Evolutionary conservation across 495 filamentous ascomycete species (phyloP).

Genomic region (Entonaema liquescens): DNA sequence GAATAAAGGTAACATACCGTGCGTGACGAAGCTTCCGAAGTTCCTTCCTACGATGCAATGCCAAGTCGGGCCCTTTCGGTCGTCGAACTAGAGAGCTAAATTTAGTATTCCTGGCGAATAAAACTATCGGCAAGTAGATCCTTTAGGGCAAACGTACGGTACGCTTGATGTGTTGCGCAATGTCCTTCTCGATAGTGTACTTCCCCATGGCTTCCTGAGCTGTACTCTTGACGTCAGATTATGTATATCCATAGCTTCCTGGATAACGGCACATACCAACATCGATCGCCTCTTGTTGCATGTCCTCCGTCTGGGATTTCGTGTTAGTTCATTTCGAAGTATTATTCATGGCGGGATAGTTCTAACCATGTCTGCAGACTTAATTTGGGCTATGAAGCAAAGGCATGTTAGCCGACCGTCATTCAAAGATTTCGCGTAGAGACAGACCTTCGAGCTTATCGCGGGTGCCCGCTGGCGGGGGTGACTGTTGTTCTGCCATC

Average conservation of each 20-base stretch:
- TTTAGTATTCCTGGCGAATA: slow-evolving; percentile 15
- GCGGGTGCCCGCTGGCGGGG: slow-evolving; percentile 34
- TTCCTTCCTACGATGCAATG: slow-evolving; percentile 98
- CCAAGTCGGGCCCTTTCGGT: slow-evolving; percentile 93
- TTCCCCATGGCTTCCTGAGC: slow-evolving; percentile 94
- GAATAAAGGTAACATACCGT: slow-evolving; percentile 67
- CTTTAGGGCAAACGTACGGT: slow-evolving; percentile 65
- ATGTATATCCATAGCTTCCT: not conserved
- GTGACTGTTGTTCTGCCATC: slow-evolving; percentile 45
- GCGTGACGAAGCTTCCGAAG: slow-evolving; percentile 98
- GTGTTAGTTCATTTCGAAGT: slow-evolving; percentile 39
- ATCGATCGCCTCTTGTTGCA: slow-evolving; percentile 94
- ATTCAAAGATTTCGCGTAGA: not conserved
- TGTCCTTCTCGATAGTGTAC: slow-evolving; percentile 96
- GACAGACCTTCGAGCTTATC: slow-evolving; percentile 47
- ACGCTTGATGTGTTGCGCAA: slow-evolving; percentile 96
- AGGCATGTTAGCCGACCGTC: slow-evolving; percentile 24
- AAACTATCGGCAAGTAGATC: not conserved
- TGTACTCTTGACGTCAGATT: slow-evolving; percentile 47
- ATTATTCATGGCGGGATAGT: not conserved
- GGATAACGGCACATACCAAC: slow-evolving; percentile 72
- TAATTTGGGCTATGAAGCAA: slow-evolving; percentile 77
- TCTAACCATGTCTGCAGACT: slow-evolving; percentile 96
- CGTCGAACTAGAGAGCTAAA: slow-evolving; percentile 71
- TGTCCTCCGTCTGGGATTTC: slow-evolving; percentile 82